Evolutionary conservation across 441 rosid species (phyloP).

Genomic region (Jatropha podagrica): DNA sequence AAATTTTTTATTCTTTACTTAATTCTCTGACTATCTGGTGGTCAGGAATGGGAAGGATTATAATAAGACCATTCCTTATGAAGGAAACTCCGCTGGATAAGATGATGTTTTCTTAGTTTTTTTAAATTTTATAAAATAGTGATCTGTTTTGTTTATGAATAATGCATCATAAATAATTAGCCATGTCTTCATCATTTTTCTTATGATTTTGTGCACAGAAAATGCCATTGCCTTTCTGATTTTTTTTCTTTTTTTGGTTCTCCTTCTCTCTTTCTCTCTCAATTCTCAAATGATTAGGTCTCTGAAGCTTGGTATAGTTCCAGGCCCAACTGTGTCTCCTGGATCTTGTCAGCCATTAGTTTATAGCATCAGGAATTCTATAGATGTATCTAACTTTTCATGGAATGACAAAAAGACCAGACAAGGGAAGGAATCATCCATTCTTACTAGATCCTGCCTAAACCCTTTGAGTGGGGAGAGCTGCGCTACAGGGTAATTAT

Average conservation of each 20-base stretch:
- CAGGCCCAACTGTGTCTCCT: slow-evolving; percentile 39
- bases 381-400: slow-evolving; percentile 60
- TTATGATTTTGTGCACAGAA: not conserved
- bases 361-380: slow-evolving; percentile 56
- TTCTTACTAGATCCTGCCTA: slow-evolving; percentile 76
- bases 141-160: not conserved
- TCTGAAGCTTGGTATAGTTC: slow-evolving; percentile 70
- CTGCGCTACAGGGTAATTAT: slow-evolving; percentile 55
- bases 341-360: slow-evolving; percentile 58
- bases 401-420: slow-evolving; percentile 75
- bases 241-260: not conserved
- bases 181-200: not conserved
- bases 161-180: not conserved
- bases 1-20: not conserved
- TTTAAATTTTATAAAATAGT: not conserved
- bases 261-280: too few species aligned
- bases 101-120: not conserved
- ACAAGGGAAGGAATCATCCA: slow-evolving; percentile 69
- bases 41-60: not conserved
- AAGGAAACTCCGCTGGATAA: not conserved
- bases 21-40: too few species aligned
- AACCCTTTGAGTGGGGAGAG: slow-evolving; percentile 47
- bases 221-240: slow-evolving; percentile 3
- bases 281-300: slow-evolving; percentile 43
- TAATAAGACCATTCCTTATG: not conserved